Conservation (phyloP, 495 filamentous ascomycete species). For the Penicillium mononematosum region DNA sequence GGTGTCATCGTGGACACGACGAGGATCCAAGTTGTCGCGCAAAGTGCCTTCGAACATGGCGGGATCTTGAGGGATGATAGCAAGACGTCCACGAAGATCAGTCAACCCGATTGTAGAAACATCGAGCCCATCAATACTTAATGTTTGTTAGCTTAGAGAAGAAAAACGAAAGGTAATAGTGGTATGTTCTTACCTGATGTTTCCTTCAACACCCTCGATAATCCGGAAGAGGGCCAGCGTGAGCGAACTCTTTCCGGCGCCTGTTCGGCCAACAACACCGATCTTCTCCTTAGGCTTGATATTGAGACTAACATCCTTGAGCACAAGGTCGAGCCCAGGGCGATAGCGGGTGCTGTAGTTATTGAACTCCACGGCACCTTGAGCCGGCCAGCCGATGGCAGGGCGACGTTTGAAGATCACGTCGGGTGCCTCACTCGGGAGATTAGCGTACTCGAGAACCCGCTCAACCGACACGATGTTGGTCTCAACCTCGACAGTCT, state of each 20-base stretch:
- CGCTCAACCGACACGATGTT: constrained; percentile 99
- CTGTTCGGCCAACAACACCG: constrained; percentile 93
- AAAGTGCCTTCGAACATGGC: constrained; percentile 96
- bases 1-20: constrained; percentile 92
- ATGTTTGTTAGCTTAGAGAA: constrained; percentile 20
- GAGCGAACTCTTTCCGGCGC: constrained; percentile 93
- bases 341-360: constrained; percentile 95
- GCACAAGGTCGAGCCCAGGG: constrained; percentile 80
- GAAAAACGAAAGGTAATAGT: background rate
- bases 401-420: constrained; percentile 86
- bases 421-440: constrained; percentile 94
- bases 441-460: constrained; percentile 89
- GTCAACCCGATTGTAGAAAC: constrained; percentile 86
- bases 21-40: constrained; percentile 94
- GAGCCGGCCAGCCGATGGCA: constrained; percentile 85
- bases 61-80: constrained; percentile 98
- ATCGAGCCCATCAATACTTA: constrained; percentile 78
- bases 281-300: constrained; percentile 98
- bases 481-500: constrained; percentile 98
- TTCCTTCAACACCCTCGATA: constrained; percentile 79
- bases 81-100: constrained; percentile 84
- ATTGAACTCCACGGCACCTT: constrained; percentile 86
- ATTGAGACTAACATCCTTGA: constrained; percentile 86
- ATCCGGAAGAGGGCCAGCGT: constrained; percentile 94
- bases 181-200: constrained; percentile 55